Conservation (phyloP, 768 basidiomycete genomes). For the Termitomyces sp. region DNA sequence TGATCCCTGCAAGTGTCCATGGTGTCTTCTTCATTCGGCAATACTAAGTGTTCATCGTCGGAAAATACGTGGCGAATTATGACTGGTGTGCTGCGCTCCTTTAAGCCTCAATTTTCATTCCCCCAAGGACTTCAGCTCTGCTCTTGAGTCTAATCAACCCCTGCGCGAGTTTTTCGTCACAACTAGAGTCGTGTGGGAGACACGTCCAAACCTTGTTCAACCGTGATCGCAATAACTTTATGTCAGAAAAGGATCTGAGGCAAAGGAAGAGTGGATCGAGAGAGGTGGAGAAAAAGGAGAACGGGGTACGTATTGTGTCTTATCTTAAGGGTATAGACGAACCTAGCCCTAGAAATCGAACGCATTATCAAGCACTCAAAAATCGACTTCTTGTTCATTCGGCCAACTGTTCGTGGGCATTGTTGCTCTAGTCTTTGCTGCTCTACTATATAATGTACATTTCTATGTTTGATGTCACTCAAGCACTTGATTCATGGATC, state of each 20-base stretch:
- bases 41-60: constrained; percentile 5
- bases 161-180: not conserved
- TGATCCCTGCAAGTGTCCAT: not conserved
- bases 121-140: not conserved
- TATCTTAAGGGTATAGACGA: not conserved
- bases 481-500: not conserved
- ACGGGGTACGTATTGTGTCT: not conserved
- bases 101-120: not conserved
- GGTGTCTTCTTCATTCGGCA: not conserved
- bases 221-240: not conserved
- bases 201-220: not conserved
- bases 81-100: not conserved
- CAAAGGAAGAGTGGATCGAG: constrained; percentile 5
- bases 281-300: constrained; percentile 1
- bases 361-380: not conserved
- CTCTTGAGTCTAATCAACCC: not conserved
- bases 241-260: constrained; percentile 2
- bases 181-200: not conserved
- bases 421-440: constrained; percentile 3
- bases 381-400: not conserved
- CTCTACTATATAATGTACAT: constrained; percentile 12
- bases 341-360: not conserved
- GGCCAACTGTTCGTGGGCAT: constrained; percentile 6
- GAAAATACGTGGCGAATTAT: constrained; percentile 10
- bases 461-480: not conserved